These are phyloP conservation scores for Lichina pygmaea DNA, from an alignment of 495 filamentous ascomycete genomes.

Conservation along the genomic window DNA sequence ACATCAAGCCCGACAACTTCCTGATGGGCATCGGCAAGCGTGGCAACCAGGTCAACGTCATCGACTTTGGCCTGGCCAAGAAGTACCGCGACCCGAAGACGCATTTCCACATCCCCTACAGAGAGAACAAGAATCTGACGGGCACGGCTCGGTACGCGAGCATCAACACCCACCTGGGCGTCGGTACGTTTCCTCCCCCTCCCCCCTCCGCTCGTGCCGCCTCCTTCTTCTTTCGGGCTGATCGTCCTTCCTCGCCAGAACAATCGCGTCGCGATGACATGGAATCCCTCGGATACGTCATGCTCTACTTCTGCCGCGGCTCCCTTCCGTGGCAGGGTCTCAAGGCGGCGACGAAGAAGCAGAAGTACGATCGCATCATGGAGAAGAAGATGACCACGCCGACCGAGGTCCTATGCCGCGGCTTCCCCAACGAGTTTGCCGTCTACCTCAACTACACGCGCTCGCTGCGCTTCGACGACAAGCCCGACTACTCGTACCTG, in stretches of 20 bases:
- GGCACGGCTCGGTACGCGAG: conserved; percentile 97
- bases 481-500: conserved; percentile 98
- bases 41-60: conserved; percentile 99
- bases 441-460: conserved; percentile 99
- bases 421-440: conserved; percentile 98
- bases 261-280: conserved; percentile 99
- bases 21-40: conserved; percentile 99
- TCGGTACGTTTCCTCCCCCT: conserved; percentile 27
- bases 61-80: conserved; percentile 98
- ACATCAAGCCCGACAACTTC: conserved; percentile 99
- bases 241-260: conserved; percentile 23
- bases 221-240: not conserved
- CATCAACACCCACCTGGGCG: conserved; percentile 97
- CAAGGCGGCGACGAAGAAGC: conserved; percentile 99
- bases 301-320: conserved; percentile 99
- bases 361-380: conserved; percentile 99
- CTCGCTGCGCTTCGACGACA: conserved; percentile 96
- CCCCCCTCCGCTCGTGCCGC: not conserved
- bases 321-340: conserved; percentile 98
- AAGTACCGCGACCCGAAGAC: conserved; percentile 99
- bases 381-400: conserved; percentile 99
- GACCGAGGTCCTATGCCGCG: conserved; percentile 95
- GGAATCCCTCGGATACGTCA: conserved; percentile 98
- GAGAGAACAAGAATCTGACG: conserved; percentile 99
- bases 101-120: conserved; percentile 98